These are phyloP conservation scores for Akanthomyces dipterigenus DNA, from an alignment of 2,329 filamentous ascomycete species.

Conservation along the genomic window DNA sequence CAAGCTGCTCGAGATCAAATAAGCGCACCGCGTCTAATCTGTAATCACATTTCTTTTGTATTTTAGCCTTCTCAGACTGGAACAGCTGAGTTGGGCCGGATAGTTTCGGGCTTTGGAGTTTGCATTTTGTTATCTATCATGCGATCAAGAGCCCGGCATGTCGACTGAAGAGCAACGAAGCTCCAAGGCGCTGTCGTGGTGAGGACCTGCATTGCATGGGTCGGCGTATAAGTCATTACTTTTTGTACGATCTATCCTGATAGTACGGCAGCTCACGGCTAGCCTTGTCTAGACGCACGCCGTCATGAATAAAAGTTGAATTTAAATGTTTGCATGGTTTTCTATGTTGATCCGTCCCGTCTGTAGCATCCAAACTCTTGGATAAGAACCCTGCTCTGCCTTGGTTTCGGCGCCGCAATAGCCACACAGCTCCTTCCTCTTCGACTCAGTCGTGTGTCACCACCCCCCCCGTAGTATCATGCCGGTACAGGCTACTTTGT, in stretches of 20 bases:
- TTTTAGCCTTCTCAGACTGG: conserved; percentile 11
- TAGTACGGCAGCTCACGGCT: neutral
- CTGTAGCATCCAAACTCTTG: neutral
- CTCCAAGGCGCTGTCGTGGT: conserved; percentile 35
- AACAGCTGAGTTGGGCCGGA: conserved; percentile 1
- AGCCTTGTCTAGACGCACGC: neutral
- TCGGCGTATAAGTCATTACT: conserved; percentile 31
- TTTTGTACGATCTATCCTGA: conserved; percentile 21
- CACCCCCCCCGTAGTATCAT: neutral
- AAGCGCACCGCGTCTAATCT: conserved; percentile 28
- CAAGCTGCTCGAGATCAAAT: conserved; percentile 80
- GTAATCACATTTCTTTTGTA: conserved; percentile 14
- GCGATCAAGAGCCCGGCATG: conserved; percentile 40
- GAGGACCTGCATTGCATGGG: conserved; percentile 43
- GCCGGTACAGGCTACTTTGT: neutral
- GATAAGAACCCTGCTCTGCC: neutral
- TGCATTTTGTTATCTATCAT: conserved; percentile 30
- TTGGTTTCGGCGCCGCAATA: neutral
- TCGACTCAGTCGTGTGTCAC: neutral
- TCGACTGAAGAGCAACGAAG: neutral
- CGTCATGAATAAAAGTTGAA: conserved; percentile 11
- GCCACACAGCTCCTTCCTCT: neutral
- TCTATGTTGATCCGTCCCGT: neutral
- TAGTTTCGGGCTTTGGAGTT: conserved; percentile 16
- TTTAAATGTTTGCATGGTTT: neutral